Conservation (phyloP, 176 grass and related monocot species). For the Pharus latifolius region DNA sequence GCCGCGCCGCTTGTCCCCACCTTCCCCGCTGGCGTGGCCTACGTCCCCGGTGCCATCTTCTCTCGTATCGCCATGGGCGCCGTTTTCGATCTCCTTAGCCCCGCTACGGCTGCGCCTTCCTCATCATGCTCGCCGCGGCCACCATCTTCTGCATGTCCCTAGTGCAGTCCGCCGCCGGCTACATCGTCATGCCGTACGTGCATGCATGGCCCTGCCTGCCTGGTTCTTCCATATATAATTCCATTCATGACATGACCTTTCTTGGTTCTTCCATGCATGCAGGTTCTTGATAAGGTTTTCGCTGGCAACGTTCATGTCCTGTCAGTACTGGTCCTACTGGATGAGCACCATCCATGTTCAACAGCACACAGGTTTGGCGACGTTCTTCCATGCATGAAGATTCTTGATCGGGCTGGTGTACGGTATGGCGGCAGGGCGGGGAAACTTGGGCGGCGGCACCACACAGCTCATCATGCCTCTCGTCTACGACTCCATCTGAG, state of each 20-base stretch:
- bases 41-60: slow-evolving; percentile 70
- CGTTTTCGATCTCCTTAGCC: slow-evolving; percentile 51
- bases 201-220: background rate
- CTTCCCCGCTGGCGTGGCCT: slow-evolving; percentile 64
- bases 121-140: slow-evolving; percentile 58
- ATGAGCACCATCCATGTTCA: slow-evolving; percentile 72
- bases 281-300: slow-evolving; percentile 55
- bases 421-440: slow-evolving; percentile 50
- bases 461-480: slow-evolving; percentile 63
- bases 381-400: too few species aligned
- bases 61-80: slow-evolving; percentile 70
- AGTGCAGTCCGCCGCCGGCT: slow-evolving; percentile 29
- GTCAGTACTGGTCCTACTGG: slow-evolving; percentile 68
- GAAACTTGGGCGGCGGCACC: slow-evolving; percentile 54
- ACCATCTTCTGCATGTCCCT: slow-evolving; percentile 63
- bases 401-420: slow-evolving; percentile 44
- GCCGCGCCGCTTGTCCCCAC: slow-evolving; percentile 69
- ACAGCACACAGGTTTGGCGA: too few species aligned
- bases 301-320: slow-evolving; percentile 49
- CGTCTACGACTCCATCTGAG: slow-evolving; percentile 43
- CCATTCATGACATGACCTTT: background rate
- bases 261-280: background rate
- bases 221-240: too few species aligned
- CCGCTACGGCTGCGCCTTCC: slow-evolving; percentile 71
- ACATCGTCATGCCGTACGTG: slow-evolving; percentile 28